These are phyloP conservation scores for Aplosporella prunicola DNA, from an alignment of 2,329 filamentous ascomycete species.

Conservation along the genomic window DNA sequence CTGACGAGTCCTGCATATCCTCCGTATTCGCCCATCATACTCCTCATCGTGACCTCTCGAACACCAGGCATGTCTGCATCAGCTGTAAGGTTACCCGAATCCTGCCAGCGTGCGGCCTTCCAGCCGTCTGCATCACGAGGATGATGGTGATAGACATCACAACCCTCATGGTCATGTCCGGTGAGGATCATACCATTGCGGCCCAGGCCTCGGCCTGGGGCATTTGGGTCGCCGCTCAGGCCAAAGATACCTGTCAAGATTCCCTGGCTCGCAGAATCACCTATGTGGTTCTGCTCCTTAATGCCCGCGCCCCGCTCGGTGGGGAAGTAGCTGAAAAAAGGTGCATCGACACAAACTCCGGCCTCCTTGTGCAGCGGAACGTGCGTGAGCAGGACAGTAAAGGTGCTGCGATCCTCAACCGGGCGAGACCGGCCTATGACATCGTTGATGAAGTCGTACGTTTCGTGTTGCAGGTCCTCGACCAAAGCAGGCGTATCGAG, in stretches of 20 bases:
- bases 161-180: conserved; percentile 92
- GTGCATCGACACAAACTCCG: conserved; percentile 75
- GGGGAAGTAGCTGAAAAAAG: conserved; percentile 71
- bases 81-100: conserved; percentile 9
- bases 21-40: conserved; percentile 97
- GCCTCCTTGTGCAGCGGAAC: conserved; percentile 78
- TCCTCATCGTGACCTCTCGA: conserved; percentile 84
- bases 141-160: conserved; percentile 72
- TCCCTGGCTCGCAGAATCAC: conserved; percentile 53
- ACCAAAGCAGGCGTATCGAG: conserved; percentile 73
- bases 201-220: conserved; percentile 53
- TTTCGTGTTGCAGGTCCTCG: conserved; percentile 58
- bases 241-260: conserved; percentile 82
- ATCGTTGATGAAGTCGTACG: conserved; percentile 66
- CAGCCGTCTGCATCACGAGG: conserved; percentile 9
- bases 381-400: conserved; percentile 83
- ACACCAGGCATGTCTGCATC: conserved; percentile 48
- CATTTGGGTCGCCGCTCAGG: conserved; percentile 54
- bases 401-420: conserved; percentile 54
- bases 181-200: conserved; percentile 73
- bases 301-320: conserved; percentile 58
- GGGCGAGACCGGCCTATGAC: conserved; percentile 51
- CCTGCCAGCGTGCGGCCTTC: conserved; percentile 12
- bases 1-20: conserved; percentile 84
- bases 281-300: conserved; percentile 86